Evolutionary conservation across 1,139 yeast species (phyloP).

Genomic region (Debaryomycetaceae sp.): DNA sequence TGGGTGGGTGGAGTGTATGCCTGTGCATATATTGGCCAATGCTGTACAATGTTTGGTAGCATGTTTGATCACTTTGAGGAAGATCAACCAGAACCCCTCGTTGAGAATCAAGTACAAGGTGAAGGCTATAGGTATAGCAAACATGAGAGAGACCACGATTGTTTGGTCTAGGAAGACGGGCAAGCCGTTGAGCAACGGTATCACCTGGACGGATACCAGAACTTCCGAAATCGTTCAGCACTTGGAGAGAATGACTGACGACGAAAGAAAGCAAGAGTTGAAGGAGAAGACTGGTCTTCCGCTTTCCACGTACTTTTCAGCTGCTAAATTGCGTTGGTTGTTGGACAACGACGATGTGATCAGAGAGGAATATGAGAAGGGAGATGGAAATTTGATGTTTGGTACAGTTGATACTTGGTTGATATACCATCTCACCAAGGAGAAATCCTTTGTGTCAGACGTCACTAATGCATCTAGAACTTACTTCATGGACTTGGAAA

Average conservation of each 20-base stretch:
- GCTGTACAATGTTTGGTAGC: constrained; percentile 76
- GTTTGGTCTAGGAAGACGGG: constrained; percentile 89
- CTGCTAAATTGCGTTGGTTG: constrained; percentile 87
- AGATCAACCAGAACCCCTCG: constrained; percentile 51
- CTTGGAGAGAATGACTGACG: constrained; percentile 55
- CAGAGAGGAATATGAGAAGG: constrained; percentile 65
- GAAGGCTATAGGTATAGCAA: constrained; percentile 78
- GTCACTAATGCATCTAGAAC: constrained; percentile 92
- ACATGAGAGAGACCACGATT: constrained; percentile 93
- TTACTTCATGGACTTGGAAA: constrained; percentile 80
- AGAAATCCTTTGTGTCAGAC: constrained; percentile 73
- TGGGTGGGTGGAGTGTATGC: constrained; percentile 96
- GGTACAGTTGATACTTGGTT: constrained; percentile 97
- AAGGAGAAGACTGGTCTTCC: constrained; percentile 80
- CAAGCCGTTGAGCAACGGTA: constrained; percentile 77
- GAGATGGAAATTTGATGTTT: constrained; percentile 74
- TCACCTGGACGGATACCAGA: constrained; percentile 95
- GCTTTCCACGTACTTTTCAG: constrained; percentile 86
- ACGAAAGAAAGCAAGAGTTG: constrained; percentile 56
- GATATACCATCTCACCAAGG: constrained; percentile 77
- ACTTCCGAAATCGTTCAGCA: constrained; percentile 71
- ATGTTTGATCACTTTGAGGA: constrained; percentile 56
- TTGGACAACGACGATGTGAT: constrained; percentile 76
- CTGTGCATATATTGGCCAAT: constrained; percentile 76
- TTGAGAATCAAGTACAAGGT: constrained; percentile 53